A percentile compares a stretch with the other conserved stretches of the same genome.
These are phyloP conservation scores for Erysiphe pisi DNA, from an alignment of 2,329 filamentous ascomycete species.

Conservation along the genomic window DNA sequence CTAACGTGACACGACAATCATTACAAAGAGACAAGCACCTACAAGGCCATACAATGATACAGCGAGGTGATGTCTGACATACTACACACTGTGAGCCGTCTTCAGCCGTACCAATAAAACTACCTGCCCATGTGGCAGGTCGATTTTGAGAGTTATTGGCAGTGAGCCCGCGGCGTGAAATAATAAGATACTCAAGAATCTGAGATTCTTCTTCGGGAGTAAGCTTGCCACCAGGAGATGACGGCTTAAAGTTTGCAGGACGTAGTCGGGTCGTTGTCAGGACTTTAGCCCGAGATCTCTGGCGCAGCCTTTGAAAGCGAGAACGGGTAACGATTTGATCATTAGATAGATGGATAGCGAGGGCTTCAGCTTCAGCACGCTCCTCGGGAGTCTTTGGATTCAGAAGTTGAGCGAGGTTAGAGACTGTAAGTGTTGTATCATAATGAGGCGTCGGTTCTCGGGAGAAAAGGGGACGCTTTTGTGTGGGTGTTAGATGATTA, in stretches of 20 bases:
- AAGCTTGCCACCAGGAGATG: slow-evolving; percentile 39
- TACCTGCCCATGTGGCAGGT: slow-evolving; percentile 51
- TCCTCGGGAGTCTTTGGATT: slow-evolving; percentile 69
- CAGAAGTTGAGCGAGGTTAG: slow-evolving; percentile 66
- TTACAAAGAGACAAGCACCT: slow-evolving; percentile 90
- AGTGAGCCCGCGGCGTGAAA: slow-evolving; percentile 37
- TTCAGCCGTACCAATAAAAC: slow-evolving; percentile 62
- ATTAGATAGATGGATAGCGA: slow-evolving; percentile 67
- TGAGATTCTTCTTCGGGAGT: slow-evolving; percentile 50
- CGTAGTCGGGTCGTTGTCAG: slow-evolving; percentile 44
- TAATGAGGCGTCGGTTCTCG: slow-evolving; percentile 48
- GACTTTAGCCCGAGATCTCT: slow-evolving; percentile 59
- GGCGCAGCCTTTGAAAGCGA: slow-evolving; percentile 57
- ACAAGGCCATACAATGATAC: slow-evolving; percentile 92
- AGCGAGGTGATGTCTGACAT: slow-evolving; percentile 74
- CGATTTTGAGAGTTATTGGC: background rate
- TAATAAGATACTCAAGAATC: slow-evolving; percentile 50
- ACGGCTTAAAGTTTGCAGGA: slow-evolving; percentile 35
- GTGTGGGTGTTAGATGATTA: slow-evolving; percentile 63
- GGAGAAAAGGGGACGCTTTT: slow-evolving; percentile 45
- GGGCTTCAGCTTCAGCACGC: slow-evolving; percentile 65
- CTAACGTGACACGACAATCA: slow-evolving; percentile 83
- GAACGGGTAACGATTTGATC: slow-evolving; percentile 70
- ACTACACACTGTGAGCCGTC: slow-evolving; percentile 81
- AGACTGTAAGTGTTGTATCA: slow-evolving; percentile 54